A percentile compares a stretch with the other conserved stretches of the same genome.
Evolutionary conservation across 1,284 basidiomycete species (phyloP).

Genomic region (Fomitopsis pinicola): DNA sequence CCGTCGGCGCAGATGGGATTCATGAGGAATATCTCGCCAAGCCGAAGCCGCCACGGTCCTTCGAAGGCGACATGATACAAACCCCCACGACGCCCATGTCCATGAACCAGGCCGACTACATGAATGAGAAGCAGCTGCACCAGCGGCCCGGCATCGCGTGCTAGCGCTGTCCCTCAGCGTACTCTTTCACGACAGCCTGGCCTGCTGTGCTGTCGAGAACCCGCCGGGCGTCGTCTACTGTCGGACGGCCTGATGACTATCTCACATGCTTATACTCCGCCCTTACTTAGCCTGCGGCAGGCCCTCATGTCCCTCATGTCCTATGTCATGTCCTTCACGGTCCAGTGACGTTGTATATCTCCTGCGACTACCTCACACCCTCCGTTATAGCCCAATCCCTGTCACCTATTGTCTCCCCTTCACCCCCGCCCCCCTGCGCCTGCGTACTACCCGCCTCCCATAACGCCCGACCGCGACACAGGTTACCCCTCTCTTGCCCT

Average conservation of each 20-base stretch:
- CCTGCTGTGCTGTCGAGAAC: background rate
- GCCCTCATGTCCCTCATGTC: slow-evolving; percentile 4
- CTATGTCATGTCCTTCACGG: slow-evolving; percentile 1
- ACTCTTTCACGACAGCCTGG: background rate
- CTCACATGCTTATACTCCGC: slow-evolving; percentile 1
- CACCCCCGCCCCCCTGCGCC: too few species aligned
- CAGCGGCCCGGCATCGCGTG: background rate
- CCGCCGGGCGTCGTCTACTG: background rate
- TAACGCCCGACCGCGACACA: background rate
- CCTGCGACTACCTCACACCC: background rate
- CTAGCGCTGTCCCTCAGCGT: background rate
- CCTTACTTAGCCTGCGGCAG: background rate
- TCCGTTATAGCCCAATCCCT: background rate
- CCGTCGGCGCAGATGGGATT: slow-evolving; percentile 24
- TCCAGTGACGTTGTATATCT: background rate
- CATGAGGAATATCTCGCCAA: slow-evolving; percentile 20
- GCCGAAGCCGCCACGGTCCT: slow-evolving; percentile 18
- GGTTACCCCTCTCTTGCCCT: background rate
- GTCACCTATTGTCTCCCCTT: background rate
- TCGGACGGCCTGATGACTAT: background rate
- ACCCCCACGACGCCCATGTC: slow-evolving; percentile 16
- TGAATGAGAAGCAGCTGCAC: slow-evolving; percentile 19
- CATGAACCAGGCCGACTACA: slow-evolving; percentile 22
- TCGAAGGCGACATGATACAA: slow-evolving; percentile 24
- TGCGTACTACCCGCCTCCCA: background rate